These are phyloP conservation scores for Daldinia grandis DNA, from an alignment of 495 filamentous ascomycete species.

Conservation along the genomic window DNA sequence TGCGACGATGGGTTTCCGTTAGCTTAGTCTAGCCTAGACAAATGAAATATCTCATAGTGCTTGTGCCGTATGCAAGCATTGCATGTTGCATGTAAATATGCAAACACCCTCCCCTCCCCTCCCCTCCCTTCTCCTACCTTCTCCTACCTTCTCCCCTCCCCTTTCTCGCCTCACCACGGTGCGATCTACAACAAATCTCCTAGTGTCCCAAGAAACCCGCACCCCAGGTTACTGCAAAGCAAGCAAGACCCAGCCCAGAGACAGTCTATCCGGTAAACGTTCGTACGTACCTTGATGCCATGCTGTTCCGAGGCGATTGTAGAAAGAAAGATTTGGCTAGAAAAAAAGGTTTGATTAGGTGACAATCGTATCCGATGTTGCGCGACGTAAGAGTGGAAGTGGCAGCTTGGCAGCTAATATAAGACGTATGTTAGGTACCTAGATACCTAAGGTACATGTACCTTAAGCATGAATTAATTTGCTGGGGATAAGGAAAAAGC, in stretches of 20 bases:
- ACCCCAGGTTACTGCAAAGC: neutral
- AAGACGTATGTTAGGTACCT: no score
- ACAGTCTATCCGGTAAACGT: neutral
- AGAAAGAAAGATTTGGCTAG: slow-evolving; percentile 8
- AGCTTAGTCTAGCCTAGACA: neutral
- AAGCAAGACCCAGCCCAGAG: neutral
- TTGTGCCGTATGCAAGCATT: neutral
- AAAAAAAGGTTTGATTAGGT: neutral
- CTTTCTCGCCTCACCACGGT: neutral
- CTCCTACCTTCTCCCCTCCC: no score
- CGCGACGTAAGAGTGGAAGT: neutral
- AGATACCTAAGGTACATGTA: no score
- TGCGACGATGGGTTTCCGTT: slow-evolving; percentile 30
- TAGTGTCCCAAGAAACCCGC: slow-evolving; percentile 9
- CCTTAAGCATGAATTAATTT: slow-evolving; percentile 31
- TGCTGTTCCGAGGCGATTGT: slow-evolving; percentile 9
- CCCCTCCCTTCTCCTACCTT: neutral
- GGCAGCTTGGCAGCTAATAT: slow-evolving; percentile 8
- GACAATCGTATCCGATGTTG: neutral
- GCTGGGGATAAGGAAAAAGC: slow-evolving; percentile 20
- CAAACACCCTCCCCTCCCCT: neutral
- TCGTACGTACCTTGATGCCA: slow-evolving; percentile 42
- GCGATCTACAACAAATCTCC: neutral
- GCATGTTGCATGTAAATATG: neutral
- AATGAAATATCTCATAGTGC: neutral